Conservation (phyloP, 768 basidiomycete species). For the Tylopilus cervinicoccineus region DNA sequence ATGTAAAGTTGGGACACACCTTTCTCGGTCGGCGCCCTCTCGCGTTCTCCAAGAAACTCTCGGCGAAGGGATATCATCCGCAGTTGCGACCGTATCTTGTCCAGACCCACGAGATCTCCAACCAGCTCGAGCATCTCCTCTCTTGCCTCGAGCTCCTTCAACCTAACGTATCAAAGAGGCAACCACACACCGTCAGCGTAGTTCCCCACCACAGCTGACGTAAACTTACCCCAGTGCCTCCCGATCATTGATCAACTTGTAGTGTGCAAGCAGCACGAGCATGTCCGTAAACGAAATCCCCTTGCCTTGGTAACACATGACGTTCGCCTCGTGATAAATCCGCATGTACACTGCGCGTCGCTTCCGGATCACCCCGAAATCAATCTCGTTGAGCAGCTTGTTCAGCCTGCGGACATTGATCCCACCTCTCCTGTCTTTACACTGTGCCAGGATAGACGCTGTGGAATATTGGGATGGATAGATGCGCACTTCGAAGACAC, state of each 20-base stretch:
- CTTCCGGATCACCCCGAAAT: constrained; percentile 57
- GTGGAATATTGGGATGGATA: constrained; percentile 72
- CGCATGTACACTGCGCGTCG: constrained; percentile 69
- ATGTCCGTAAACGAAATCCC: constrained; percentile 92
- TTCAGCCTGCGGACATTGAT: constrained; percentile 65
- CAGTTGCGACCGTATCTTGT: constrained; percentile 79
- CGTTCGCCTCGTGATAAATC: constrained; percentile 82
- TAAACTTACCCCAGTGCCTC: constrained; percentile 72
- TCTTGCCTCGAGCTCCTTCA: constrained; percentile 76
- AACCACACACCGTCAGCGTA: background rate
- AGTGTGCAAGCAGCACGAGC: constrained; percentile 83
- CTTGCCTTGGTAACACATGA: constrained; percentile 63
- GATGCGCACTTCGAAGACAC: constrained; percentile 84
- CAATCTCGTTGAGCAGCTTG: constrained; percentile 55
- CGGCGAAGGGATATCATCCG: constrained; percentile 70
- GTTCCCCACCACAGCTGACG: background rate
- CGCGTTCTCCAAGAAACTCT: constrained; percentile 54
- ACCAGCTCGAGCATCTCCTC: constrained; percentile 78
- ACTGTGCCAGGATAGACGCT: constrained; percentile 51
- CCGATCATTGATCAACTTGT: constrained; percentile 86
- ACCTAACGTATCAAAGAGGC: constrained; percentile 36
- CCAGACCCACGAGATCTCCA: constrained; percentile 78
- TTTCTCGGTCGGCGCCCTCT: constrained; percentile 31
- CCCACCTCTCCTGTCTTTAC: constrained; percentile 44
- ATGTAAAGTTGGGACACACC: background rate